Base-by-base conservation (phyloP, 257 asterid species). In the Plantago major region DNA sequence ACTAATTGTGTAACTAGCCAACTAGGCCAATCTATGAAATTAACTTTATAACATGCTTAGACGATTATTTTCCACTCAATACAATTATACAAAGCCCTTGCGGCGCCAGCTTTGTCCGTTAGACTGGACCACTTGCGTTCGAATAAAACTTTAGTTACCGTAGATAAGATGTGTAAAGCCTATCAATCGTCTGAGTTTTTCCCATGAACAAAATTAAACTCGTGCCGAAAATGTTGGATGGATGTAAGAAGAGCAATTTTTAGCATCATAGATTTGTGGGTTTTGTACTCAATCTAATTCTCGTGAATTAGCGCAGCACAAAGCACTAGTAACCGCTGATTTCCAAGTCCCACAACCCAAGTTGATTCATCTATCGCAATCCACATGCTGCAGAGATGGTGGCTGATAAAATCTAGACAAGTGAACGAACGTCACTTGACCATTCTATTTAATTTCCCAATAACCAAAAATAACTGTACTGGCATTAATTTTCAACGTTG, bases 171-270 rank as follows among this genome's bases (percentile, higher is more conserved):
- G 26, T 22, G 26, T 22, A 22, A 22, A 22, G 26, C 26, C 26
- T 22, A 22, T 1, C 2, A 22, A 22, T 22, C 26, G 26, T 22
- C 26, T 1, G 2, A 22, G 26, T 22, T 22, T 22, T 22, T 22
- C 2, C 26, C 26, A 22, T 47, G 7, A 16, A 16, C 18, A 33
- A 8, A 18, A 51, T 22, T 9, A 63, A 63, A 18, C 46, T 40
- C 51, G 63, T 55, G 63, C 45, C 22, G 46, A 55, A n/a, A 9
- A 55, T 13, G 19, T 11, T 14, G 62, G 19, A n/a, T 63, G 66
- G 69, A 47, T 70, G 49, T 14, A 47, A 69, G 51, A 63, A 49
- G 17, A 42, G 56, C 51, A 48, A 57, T 42, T 19, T 47, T 63
- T 49, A 42, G 57, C 12, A 46, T 48, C 65, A n/a, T 12, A 12